These are phyloP conservation scores for Phialemoniopsis sp. DNA, from an alignment of 2,329 filamentous ascomycete species.

Conservation along the genomic window DNA sequence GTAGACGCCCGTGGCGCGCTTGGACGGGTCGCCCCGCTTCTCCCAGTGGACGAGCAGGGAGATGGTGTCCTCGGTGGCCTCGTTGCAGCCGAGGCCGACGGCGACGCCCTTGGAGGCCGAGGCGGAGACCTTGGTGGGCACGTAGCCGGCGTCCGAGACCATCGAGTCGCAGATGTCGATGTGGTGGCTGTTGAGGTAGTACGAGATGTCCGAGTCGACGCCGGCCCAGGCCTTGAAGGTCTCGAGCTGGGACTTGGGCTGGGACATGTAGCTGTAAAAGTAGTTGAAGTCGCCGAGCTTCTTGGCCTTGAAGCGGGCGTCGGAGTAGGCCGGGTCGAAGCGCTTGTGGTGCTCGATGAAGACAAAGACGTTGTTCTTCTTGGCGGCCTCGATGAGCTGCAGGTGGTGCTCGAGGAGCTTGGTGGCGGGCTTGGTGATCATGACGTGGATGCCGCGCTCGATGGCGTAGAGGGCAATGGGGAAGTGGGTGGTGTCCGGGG, in stretches of 20 bases:
- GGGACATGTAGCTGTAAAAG: constrained; percentile 96
- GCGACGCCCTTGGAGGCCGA: constrained; percentile 77
- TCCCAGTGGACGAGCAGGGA: constrained; percentile 86
- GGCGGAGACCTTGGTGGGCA: constrained; percentile 74
- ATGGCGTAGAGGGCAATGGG: constrained; percentile 91
- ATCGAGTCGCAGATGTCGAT: constrained; percentile 90
- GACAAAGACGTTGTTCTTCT: constrained; percentile 76
- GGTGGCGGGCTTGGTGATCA: constrained; percentile 91
- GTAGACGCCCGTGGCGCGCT: constrained; percentile 82
- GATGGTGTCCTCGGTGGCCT: constrained; percentile 88
- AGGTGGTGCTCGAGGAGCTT: constrained; percentile 80
- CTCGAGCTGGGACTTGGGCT: constrained; percentile 86
- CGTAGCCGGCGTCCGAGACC: constrained; percentile 69
- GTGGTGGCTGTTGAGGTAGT: constrained; percentile 95
- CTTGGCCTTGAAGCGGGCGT: constrained; percentile 73
- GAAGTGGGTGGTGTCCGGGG: constrained; percentile 87
- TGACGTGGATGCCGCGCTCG: constrained; percentile 79
- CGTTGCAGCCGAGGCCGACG: constrained; percentile 70
- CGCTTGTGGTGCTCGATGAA: constrained; percentile 97
- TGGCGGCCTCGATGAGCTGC: constrained; percentile 66
- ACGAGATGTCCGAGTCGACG: constrained; percentile 87
- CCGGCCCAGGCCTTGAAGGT: constrained; percentile 96
- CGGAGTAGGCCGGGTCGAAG: constrained; percentile 87
- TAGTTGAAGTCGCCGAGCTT: constrained; percentile 94
- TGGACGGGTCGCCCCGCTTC: constrained; percentile 63